Conservation (phyloP, 2,329 filamentous ascomycete genomes). For the Neofusicoccum sp. region DNA sequence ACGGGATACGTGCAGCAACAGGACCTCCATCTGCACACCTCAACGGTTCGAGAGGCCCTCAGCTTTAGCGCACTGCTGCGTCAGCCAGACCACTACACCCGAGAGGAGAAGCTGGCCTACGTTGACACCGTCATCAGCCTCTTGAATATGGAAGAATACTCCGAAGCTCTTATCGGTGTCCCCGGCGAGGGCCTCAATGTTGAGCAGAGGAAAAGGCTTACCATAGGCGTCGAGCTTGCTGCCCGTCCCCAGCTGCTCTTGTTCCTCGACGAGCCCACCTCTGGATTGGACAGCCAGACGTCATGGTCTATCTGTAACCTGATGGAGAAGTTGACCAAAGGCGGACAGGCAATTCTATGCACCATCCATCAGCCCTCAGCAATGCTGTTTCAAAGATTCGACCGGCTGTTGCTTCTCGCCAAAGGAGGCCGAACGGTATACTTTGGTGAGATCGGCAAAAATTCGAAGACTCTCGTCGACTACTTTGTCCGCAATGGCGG, state of each 20-base stretch:
- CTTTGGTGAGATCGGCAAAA: slow-evolving; percentile 51
- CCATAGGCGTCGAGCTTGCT: slow-evolving; percentile 91
- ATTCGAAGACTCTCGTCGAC: slow-evolving; percentile 42
- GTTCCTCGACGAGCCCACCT: slow-evolving; percentile 94
- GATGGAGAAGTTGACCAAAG: slow-evolving; percentile 61
- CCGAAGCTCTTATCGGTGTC: slow-evolving; percentile 65
- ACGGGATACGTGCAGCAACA: slow-evolving; percentile 44
- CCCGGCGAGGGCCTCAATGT: slow-evolving; percentile 66
- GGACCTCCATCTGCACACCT: slow-evolving; percentile 42
- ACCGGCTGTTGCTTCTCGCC: slow-evolving; percentile 49
- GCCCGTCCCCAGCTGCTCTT: slow-evolving; percentile 87
- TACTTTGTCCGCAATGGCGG: slow-evolving; percentile 68
- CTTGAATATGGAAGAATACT: slow-evolving; percentile 68
- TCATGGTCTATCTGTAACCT: slow-evolving; percentile 66
- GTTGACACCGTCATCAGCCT: slow-evolving; percentile 68
- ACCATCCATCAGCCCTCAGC: slow-evolving; percentile 52
- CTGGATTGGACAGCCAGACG: slow-evolving; percentile 34
- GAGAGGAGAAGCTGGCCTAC: slow-evolving; percentile 61
- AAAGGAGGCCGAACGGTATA: slow-evolving; percentile 40
- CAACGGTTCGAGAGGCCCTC: slow-evolving; percentile 40
- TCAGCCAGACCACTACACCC: slow-evolving; percentile 57
- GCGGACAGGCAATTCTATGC: slow-evolving; percentile 49
- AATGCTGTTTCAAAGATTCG: slow-evolving; percentile 50
- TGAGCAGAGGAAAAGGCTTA: slow-evolving; percentile 73
- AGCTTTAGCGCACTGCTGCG: slow-evolving; percentile 39